Percentiles rank a stretch among this genome's conserved stretches.
Conservation (phyloP, 768 basidiomycete species). For the Pholiota molesta region DNA sequence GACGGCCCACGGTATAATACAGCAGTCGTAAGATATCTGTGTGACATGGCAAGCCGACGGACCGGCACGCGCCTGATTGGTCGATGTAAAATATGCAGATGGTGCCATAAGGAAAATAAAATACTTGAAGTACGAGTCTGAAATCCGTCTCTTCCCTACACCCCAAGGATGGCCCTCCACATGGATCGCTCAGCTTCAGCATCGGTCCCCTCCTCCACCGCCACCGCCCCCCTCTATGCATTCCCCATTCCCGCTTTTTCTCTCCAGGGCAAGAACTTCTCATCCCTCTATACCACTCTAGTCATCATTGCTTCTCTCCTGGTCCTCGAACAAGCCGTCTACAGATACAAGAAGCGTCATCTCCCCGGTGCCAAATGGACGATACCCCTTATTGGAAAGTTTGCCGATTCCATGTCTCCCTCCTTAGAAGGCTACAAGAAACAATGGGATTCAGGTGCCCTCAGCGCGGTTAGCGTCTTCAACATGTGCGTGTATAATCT, state of each 20-base stretch:
- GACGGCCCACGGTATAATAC: too few relatives aligned
- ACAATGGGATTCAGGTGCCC: conserved; percentile 89
- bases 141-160: conserved; percentile 24
- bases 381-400: conserved; percentile 97
- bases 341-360: conserved; percentile 85
- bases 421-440: conserved; percentile 90
- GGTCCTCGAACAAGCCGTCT: conserved; percentile 84
- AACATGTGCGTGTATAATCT: conserved; percentile 73
- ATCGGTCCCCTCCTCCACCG: conserved; percentile 47
- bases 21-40: neutral
- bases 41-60: neutral
- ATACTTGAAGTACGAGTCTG: neutral
- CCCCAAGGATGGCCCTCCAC: conserved; percentile 33
- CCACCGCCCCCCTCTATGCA: conserved; percentile 41
- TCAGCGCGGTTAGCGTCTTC: conserved; percentile 93
- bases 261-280: conserved; percentile 33
- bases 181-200: conserved; percentile 42
- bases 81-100: conserved; percentile 36
- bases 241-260: conserved; percentile 52
- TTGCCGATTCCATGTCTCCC: conserved; percentile 89
- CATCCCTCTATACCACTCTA: conserved; percentile 71
- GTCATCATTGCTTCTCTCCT: conserved; percentile 77
- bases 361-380: conserved; percentile 92
- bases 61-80: conserved; percentile 38
- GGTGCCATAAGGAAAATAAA: conserved; percentile 33